Percentiles rank a stretch among this genome's conserved stretches.
These are phyloP conservation scores for Russula vinacea DNA, from an alignment of 768 basidiomycete genomes.

Conservation along the genomic window DNA sequence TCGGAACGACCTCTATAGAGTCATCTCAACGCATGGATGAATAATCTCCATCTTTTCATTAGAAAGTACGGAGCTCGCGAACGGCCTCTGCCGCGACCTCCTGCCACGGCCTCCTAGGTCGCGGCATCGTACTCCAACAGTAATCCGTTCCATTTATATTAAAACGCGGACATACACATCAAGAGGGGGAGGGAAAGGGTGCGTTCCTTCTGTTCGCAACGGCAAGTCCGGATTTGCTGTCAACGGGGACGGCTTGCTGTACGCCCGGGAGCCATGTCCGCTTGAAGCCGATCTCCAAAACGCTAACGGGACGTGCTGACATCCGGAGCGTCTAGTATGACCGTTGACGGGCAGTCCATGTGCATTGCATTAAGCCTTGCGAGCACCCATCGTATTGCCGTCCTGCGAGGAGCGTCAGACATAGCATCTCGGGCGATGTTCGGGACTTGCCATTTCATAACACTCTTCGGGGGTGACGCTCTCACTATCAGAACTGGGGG, in stretches of 20 bases:
- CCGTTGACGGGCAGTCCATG: constrained; percentile 8
- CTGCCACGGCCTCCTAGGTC: not conserved
- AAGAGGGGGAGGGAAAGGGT: not conserved
- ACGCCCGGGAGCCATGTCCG: constrained; percentile 18
- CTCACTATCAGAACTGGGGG: constrained; percentile 35
- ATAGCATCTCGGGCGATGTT: constrained; percentile 1
- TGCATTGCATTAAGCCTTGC: constrained; percentile 4
- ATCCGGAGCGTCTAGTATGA: constrained; percentile 5
- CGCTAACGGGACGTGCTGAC: constrained; percentile 4
- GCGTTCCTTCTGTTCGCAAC: constrained; percentile 15
- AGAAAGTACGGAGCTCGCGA: not conserved
- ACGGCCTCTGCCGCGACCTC: not conserved
- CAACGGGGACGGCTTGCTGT: constrained; percentile 12
- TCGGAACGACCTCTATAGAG: not conserved
- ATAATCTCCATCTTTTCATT: not conserved
- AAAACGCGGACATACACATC: constrained; percentile 7
- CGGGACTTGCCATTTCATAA: constrained; percentile 34
- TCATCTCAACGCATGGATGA: not conserved
- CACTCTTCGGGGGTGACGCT: constrained; percentile 30
- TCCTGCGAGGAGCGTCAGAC: constrained; percentile 15
- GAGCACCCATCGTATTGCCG: constrained; percentile 17
- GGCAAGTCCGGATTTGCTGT: constrained; percentile 24
- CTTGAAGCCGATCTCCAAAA: constrained; percentile 16
- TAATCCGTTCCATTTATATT: constrained; percentile 7
- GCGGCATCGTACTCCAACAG: not conserved